phyloP scores from a whole-genome alignment of 1,139 yeast species.

The Hansenula sp. region DNA sequence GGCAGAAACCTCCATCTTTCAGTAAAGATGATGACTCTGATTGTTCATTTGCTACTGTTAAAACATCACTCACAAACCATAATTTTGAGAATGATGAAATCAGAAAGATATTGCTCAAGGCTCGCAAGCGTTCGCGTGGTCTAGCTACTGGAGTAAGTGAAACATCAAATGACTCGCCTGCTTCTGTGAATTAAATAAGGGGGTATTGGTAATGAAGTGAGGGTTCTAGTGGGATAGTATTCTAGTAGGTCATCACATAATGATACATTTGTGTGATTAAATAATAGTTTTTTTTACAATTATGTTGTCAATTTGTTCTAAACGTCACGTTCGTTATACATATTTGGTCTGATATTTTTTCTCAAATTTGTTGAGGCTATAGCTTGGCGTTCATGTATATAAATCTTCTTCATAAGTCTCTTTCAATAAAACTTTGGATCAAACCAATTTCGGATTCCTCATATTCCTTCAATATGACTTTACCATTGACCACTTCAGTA shows the following conservation, averaged over 20 bases:
- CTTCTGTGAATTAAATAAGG: no score
- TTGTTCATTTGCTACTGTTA: not conserved
- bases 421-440: slow-evolving; percentile 72
- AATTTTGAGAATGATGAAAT: slow-evolving; percentile 1
- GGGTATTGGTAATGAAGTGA: no score
- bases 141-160: not conserved
- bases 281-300: no score
- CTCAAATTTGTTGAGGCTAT: no score
- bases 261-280: no score
- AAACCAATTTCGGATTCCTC: slow-evolving; percentile 72
- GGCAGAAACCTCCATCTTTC: not conserved
- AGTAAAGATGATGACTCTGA: not conserved
- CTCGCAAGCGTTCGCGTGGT: no score
- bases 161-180: not conserved
- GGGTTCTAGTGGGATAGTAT: no score
- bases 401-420: slow-evolving; percentile 33
- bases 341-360: no score
- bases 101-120: slow-evolving; percentile 3
- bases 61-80: not conserved
- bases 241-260: no score
- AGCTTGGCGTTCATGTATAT: no score
- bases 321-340: no score
- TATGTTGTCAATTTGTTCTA: no score
- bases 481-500: slow-evolving; percentile 41
- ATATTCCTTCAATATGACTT: slow-evolving; percentile 64